Evolutionary conservation across 2,329 filamentous ascomycete genomes (phyloP).

Genomic region (Trichoderma lentiforme): DNA sequence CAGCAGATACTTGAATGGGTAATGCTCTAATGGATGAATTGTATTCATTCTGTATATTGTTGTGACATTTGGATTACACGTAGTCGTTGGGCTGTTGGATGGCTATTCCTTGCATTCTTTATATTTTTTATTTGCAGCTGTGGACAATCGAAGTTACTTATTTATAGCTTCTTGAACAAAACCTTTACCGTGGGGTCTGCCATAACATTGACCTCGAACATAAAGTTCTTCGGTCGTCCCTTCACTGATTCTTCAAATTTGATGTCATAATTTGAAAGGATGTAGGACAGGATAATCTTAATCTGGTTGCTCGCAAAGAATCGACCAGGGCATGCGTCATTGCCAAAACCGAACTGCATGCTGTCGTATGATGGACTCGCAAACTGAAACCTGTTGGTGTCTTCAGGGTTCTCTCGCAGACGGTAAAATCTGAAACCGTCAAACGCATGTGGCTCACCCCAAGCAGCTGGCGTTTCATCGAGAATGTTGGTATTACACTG

Average conservation of each 20-base stretch:
- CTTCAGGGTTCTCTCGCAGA: slow-evolving; percentile 33
- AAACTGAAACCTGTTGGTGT: slow-evolving; percentile 37
- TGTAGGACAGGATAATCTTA: slow-evolving; percentile 48
- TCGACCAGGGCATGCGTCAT: slow-evolving; percentile 49
- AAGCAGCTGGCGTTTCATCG: slow-evolving; percentile 13
- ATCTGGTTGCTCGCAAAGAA: slow-evolving; percentile 52
- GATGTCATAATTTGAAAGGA: slow-evolving; percentile 49
- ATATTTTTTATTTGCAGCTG: neutral
- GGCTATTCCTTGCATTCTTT: neutral
- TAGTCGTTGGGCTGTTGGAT: neutral
- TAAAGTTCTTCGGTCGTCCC: neutral
- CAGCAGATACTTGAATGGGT: neutral
- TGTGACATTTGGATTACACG: neutral
- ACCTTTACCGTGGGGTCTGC: neutral
- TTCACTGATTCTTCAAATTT: slow-evolving; percentile 27
- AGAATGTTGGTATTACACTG: slow-evolving; percentile 11
- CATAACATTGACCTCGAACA: neutral
- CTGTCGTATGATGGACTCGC: slow-evolving; percentile 47
- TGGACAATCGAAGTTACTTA: neutral
- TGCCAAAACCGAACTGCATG: slow-evolving; percentile 52
- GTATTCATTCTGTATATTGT: neutral
- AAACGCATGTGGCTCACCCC: slow-evolving; percentile 32
- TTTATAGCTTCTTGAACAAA: neutral
- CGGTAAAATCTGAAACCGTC: slow-evolving; percentile 46
- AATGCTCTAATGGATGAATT: neutral